A percentile compares a stretch with the other conserved stretches of the same genome.
phyloP scores from a whole-genome alignment of 2,329 filamentous ascomycete species.

The Aureobasidium namibiae region DNA sequence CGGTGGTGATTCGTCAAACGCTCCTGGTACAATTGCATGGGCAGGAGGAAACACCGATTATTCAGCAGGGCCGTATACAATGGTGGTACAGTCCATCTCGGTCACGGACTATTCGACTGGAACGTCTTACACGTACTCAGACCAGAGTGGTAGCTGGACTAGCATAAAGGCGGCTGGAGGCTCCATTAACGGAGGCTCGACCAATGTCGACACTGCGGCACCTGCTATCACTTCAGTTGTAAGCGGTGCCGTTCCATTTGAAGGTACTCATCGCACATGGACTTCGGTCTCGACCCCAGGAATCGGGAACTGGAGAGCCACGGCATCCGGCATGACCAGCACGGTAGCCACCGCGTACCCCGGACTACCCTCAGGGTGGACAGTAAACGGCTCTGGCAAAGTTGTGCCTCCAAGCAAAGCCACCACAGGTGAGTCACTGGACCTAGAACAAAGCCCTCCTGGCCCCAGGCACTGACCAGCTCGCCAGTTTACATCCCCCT shows the following conservation, averaged over 20 bases:
- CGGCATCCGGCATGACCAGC: slow-evolving; percentile 30
- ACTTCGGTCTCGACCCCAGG: slow-evolving; percentile 17
- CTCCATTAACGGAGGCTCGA: slow-evolving; percentile 48
- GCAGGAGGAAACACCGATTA: slow-evolving; percentile 82
- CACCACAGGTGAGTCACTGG: slow-evolving; percentile 47
- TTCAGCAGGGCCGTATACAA: slow-evolving; percentile 71
- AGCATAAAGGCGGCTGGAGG: slow-evolving; percentile 80
- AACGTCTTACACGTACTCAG: slow-evolving; percentile 71
- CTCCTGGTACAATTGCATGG: slow-evolving; percentile 79
- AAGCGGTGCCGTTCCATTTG: slow-evolving; percentile 59
- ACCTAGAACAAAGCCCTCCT: background rate
- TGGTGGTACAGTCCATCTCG: slow-evolving; percentile 68
- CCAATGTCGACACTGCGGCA: slow-evolving; percentile 47
- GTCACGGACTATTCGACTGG: slow-evolving; percentile 93
- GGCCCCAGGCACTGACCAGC: background rate
- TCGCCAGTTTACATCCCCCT: slow-evolving; percentile 1
- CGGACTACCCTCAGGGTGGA: slow-evolving; percentile 71
- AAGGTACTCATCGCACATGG: slow-evolving; percentile 49
- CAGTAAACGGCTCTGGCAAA: slow-evolving; percentile 66
- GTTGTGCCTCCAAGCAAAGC: slow-evolving; percentile 64
- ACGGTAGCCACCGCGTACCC: slow-evolving; percentile 37
- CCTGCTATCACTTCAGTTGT: slow-evolving; percentile 57
- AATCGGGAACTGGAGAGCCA: slow-evolving; percentile 37
- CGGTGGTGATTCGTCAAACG: slow-evolving; percentile 75
- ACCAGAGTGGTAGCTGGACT: slow-evolving; percentile 67